Conservation (phyloP, 345 rosid species). For the Camelina laxa region DNA sequence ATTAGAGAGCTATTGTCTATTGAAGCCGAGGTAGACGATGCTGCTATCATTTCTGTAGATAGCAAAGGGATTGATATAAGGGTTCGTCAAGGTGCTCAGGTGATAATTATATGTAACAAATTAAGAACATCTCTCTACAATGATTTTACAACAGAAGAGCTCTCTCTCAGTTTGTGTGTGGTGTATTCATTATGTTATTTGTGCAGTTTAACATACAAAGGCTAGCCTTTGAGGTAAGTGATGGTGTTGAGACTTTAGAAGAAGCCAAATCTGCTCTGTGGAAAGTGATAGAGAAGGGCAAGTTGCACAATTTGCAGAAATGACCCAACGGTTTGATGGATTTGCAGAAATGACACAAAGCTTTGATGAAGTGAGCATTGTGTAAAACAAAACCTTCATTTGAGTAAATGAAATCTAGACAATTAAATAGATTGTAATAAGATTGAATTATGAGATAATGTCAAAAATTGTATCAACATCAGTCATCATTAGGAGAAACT, state of each 20-base stretch:
- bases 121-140: not conserved
- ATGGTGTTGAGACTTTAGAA: conserved; percentile 73
- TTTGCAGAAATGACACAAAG: not conserved
- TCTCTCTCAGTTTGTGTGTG: not conserved
- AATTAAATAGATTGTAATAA: not conserved
- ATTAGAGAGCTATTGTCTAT: conserved; percentile 66
- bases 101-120: conserved; percentile 38
- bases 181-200: conserved; percentile 1
- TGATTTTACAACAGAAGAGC: conserved; percentile 5
- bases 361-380: conserved; percentile 8
- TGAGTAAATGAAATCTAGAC: not conserved
- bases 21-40: conserved; percentile 88
- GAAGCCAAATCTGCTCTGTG: conserved; percentile 86
- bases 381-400: not conserved
- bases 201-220: conserved; percentile 87
- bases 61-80: conserved; percentile 93
- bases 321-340: conserved; percentile 2
- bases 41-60: conserved; percentile 92
- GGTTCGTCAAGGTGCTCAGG: conserved; percentile 98
- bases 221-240: conserved; percentile 78
- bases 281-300: conserved; percentile 72
- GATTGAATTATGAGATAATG: not conserved
- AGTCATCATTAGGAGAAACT: not conserved
- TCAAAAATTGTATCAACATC: not conserved
- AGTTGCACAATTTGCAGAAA: conserved; percentile 56